Evolutionary conservation across 192 early-diverging fungal genomes (phyloP).

Genomic region (Mortierella claussenii): DNA sequence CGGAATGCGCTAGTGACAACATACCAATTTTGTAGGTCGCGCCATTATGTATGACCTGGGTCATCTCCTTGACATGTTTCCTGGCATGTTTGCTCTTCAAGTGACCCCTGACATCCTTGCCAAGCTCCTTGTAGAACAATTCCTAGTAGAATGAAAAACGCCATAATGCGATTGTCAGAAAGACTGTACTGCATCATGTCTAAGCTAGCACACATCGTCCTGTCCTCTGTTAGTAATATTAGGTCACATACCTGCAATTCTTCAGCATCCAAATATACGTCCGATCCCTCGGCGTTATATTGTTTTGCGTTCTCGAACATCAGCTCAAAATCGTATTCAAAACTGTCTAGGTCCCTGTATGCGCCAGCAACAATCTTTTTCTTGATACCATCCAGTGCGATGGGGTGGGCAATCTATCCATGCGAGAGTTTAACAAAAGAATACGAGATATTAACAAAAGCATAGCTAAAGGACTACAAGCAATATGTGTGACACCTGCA

Average conservation of each 20-base stretch:
- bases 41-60: conserved; percentile 11
- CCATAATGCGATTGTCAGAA: too few relatives aligned
- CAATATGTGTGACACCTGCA: too few relatives aligned
- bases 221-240: not conserved
- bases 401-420: conserved; percentile 64
- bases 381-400: conserved; percentile 68
- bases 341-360: conserved; percentile 76
- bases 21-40: conserved; percentile 36
- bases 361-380: conserved; percentile 66
- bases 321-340: conserved; percentile 82
- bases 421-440: not conserved
- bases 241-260: conserved; percentile 52
- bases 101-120: conserved; percentile 25
- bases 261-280: conserved; percentile 83
- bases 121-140: conserved; percentile 52
- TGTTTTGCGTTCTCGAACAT: conserved; percentile 93
- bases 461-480: too few relatives aligned
- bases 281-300: conserved; percentile 89
- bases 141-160: conserved; percentile 1
- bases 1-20: too few relatives aligned
- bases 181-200: too few relatives aligned
- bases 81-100: conserved; percentile 25
- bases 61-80: conserved; percentile 32
- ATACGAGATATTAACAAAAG: not conserved
- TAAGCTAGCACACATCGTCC: conserved; percentile 5